Evolutionary conservation across 495 filamentous ascomycete genomes (phyloP), one percentile per base, ranked within the genome.

Genomic region (Podospora pseudoanserina): DNA sequence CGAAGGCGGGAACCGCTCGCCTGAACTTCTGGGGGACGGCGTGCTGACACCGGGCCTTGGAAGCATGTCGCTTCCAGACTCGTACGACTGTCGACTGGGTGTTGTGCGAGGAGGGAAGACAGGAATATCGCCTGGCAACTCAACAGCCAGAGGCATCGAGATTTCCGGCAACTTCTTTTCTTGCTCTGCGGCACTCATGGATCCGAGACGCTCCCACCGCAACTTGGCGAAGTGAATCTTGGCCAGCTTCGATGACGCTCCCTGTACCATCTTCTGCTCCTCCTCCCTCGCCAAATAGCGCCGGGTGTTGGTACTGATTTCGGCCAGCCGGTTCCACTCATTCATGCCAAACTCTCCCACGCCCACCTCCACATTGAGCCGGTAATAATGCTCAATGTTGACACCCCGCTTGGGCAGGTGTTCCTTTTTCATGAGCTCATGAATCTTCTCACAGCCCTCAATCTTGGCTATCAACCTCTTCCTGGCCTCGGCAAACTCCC

Each of bases 271-370:
- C 68, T 79, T 83, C 74, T 93, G 89, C 49, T 95, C 90, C 15
- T 90, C 88, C 16, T 83, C 81, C 69, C 88, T 88, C 5, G 81
- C 79, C n/a, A 98, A 85, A 75, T 98, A 99, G 65, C 87, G 87
- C 56, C 91, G 86, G 0, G 95, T 98, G 75, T 89, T 92, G 49
- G 92, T 97, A 79, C 90, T 93, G 78, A 99, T 97, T 56, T 98
- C 94, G 39, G 91, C 89, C 16, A 99, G 82, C 4, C 95, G 88
- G 74, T 92, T 88, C 94, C 95, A 99, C 75, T 98, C 95, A 75
- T 98, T 98, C 92, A 99, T 97, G 61, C 92, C 94, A 75, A 97
- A 97, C 74, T 99, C 96, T 56, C 95, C 95, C 26, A 99, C 96
- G 0, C 95, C 96, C 5, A 97, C 91, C 74, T 98, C 94, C 27